Base-by-base conservation (phyloP, 345 rosid genomes). In the Eucalyptus brandiana region DNA sequence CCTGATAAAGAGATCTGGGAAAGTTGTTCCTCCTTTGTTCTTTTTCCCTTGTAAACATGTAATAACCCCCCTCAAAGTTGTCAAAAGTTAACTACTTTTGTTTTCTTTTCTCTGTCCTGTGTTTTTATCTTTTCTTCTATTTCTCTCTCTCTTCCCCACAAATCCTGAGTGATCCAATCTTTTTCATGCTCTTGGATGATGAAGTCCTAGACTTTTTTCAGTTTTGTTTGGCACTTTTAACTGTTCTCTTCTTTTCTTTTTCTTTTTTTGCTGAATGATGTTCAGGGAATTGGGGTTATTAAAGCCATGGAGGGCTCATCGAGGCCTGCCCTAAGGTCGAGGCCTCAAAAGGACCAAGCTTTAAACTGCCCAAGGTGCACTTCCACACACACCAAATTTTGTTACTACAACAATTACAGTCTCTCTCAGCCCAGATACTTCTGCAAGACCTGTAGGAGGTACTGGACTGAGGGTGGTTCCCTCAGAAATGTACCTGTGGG, bases 401-500 rank as follows among this genome's bases (percentile, higher is more conserved):
- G 96, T 87, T 94, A 94, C 88, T 94, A 93, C 91, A 94, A 94
- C 91, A 94, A 94, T 90, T 94, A 94, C 90, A 94, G 94, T 60
- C 93, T 93, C 15, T 91, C 95, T 86, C 96, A 94, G 92, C 96
- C 96, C 44, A 92, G 96, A 86, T 92, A 93, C 90, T 93, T 93
- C 56, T 94, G 96, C 91, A 94, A 94, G 92, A 92, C 93, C 67
- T 94, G 96, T 88, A 91, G 94, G 89, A 92, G 96, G 92, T 94
- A 94, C 48, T 94, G 96, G 96, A 94, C 96, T 14, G 91, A 92
- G 89, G 96, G 96, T 44, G 96, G 96, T 26, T 90, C 96, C 67
- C 89, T 94, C 44, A 91, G 96, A 76, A 94, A 93, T 90, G 94
- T 94, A 81, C 96, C 96, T 62, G 96, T 94, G 4, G 96, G 96